These are phyloP conservation scores for Globisporangium perplexum DNA, from an alignment of 352 stramenopile species.

Conservation along the genomic window DNA sequence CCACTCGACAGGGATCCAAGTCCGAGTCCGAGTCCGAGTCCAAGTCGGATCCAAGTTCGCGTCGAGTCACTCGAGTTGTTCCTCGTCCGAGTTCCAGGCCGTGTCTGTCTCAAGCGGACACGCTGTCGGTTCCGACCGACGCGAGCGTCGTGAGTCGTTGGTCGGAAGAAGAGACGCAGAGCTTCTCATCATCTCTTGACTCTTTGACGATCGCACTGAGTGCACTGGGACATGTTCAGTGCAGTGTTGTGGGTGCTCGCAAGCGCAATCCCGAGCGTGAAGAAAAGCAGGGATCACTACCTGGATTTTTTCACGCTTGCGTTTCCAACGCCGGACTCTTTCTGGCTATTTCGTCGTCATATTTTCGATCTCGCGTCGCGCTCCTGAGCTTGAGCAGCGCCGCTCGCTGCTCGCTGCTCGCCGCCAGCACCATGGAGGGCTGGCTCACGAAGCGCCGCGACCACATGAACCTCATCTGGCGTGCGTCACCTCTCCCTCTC, in stretches of 20 bases:
- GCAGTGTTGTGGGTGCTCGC: neutral
- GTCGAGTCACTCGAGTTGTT: too few species aligned
- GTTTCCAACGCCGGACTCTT: neutral
- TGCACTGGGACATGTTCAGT: neutral
- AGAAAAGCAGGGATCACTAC: neutral
- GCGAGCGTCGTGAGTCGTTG: too few species aligned
- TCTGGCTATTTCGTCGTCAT: neutral
- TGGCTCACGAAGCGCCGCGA: conserved; percentile 87
- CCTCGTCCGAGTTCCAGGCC: too few species aligned
- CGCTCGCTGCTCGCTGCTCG: neutral
- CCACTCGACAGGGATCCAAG: neutral
- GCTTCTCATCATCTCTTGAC: too few species aligned
- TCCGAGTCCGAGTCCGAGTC: neutral
- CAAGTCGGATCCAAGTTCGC: too few species aligned
- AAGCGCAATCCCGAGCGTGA: neutral
- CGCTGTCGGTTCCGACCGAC: too few species aligned
- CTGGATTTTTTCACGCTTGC: neutral
- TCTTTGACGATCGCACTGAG: too few species aligned
- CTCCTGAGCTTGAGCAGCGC: neutral
- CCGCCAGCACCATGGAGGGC: conserved; percentile 57
- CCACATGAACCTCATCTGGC: conserved; percentile 90
- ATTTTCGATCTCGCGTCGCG: neutral
- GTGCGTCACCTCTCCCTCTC: too few species aligned
- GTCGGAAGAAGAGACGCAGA: neutral
- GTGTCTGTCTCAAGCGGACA: too few species aligned